Conservation (phyloP, 2,329 filamentous ascomycete genomes). For the Mycosphaerelloides madeirae region DNA sequence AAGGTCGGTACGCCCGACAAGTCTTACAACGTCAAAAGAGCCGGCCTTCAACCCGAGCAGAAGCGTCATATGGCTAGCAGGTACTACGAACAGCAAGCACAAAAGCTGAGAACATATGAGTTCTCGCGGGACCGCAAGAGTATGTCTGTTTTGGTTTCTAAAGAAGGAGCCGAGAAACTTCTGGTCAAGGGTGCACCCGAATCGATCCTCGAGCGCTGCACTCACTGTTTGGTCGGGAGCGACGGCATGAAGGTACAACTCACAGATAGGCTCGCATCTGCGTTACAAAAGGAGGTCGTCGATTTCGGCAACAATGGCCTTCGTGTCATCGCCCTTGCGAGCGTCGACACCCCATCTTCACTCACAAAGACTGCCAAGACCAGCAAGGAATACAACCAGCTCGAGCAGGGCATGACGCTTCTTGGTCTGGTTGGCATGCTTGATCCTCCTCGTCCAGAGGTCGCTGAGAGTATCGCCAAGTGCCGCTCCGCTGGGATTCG, state of each 20-base stretch:
- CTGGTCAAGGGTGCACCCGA: conserved; percentile 96
- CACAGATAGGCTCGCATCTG: conserved; percentile 60
- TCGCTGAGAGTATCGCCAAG: conserved; percentile 76
- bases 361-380: conserved; percentile 70
- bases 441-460: conserved; percentile 91
- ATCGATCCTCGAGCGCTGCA: conserved; percentile 87
- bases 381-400: conserved; percentile 73
- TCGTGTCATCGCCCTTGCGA: conserved; percentile 89
- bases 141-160: conserved; percentile 83
- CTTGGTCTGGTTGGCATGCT: conserved; percentile 94
- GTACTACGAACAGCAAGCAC: conserved; percentile 72
- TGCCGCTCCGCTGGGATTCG: conserved; percentile 92
- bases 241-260: conserved; percentile 73
- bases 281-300: conserved; percentile 74
- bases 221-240: conserved; percentile 70
- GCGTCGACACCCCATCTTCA: conserved; percentile 67
- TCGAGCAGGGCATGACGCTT: conserved; percentile 93
- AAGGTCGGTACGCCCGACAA: conserved; percentile 83
- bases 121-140: conserved; percentile 98
- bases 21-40: conserved; percentile 50
- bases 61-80: conserved; percentile 76
- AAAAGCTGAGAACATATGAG: conserved; percentile 81
- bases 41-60: conserved; percentile 48
- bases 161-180: conserved; percentile 62
- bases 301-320: conserved; percentile 90